Conservation (phyloP, 805 yeast genomes). For the Priceomyces medius region DNA sequence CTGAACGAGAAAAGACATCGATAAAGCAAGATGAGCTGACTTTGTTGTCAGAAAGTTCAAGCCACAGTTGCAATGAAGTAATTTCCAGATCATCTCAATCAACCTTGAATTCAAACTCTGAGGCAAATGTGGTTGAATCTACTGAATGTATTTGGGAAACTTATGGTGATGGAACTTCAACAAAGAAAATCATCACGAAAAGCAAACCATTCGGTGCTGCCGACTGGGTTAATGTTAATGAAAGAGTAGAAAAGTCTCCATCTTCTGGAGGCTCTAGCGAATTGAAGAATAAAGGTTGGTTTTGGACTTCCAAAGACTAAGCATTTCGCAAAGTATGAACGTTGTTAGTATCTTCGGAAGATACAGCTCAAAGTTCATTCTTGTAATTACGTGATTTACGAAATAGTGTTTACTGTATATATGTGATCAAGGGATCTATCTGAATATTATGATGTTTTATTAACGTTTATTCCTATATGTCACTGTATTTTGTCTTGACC, state of each 20-base stretch:
- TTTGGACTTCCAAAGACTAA: conserved; percentile 17
- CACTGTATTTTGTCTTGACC: no score
- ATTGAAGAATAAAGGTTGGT: conserved; percentile 20
- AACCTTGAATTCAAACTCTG: conserved; percentile 23
- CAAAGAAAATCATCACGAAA: conserved; percentile 28
- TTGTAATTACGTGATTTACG: not conserved
- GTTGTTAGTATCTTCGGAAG: no score
- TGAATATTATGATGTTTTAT: not conserved
- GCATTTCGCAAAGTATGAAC: not conserved
- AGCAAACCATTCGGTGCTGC: conserved; percentile 33
- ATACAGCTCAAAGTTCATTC: not conserved
- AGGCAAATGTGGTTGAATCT: conserved; percentile 26
- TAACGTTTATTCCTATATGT: no score
- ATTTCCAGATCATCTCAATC: conserved; percentile 30
- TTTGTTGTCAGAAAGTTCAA: no score
- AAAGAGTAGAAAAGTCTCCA: conserved; percentile 16
- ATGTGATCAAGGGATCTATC: not conserved
- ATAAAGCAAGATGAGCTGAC: no score
- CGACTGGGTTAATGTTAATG: conserved; percentile 33
- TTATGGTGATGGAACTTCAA: conserved; percentile 37
- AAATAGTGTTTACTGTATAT: not conserved
- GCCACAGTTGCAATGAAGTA: conserved; percentile 11
- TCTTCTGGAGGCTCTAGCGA: not conserved
- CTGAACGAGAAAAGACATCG: conserved; percentile 3
- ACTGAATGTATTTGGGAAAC: conserved; percentile 33